Conservation (phyloP, 2,329 filamentous ascomycete species). For the Tolypocladium paradoxum region DNA sequence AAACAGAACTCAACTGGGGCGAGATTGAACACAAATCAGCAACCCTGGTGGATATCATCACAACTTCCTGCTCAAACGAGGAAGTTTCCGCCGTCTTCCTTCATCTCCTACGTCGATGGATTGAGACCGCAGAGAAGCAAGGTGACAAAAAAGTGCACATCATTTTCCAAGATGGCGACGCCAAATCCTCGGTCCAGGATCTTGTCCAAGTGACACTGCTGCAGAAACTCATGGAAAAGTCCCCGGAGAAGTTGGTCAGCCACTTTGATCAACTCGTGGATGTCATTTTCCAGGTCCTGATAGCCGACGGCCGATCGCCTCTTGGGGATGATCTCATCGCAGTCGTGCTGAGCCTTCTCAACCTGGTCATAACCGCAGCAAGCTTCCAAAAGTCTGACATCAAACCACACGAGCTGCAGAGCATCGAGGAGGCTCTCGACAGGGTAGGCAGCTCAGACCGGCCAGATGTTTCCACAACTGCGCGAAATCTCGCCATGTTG, state of each 20-base stretch:
- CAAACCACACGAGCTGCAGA: slow-evolving; percentile 27
- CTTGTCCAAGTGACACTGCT: slow-evolving; percentile 51
- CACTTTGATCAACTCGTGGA: slow-evolving; percentile 55
- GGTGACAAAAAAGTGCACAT: slow-evolving; percentile 13
- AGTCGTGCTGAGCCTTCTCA: slow-evolving; percentile 49
- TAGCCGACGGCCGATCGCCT: slow-evolving; percentile 28
- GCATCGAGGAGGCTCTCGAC: slow-evolving; percentile 38
- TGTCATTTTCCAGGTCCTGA: slow-evolving; percentile 50
- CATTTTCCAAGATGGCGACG: slow-evolving; percentile 17
- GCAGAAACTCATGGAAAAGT: slow-evolving; percentile 52
- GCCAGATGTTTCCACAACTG: slow-evolving; percentile 37
- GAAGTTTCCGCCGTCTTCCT: slow-evolving; percentile 53
- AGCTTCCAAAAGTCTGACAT: slow-evolving; percentile 41
- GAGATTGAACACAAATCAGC: slow-evolving; percentile 37
- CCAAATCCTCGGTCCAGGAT: slow-evolving; percentile 30
- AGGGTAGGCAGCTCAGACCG: slow-evolving; percentile 27
- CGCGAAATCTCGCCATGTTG: slow-evolving; percentile 43
- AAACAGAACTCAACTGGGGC: slow-evolving; percentile 25
- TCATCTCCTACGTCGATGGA: slow-evolving; percentile 46
- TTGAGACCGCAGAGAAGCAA: slow-evolving; percentile 23
- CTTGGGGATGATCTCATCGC: slow-evolving; percentile 37
- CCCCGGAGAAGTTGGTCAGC: slow-evolving; percentile 52
- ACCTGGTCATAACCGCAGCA: slow-evolving; percentile 46
- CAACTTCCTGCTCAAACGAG: slow-evolving; percentile 38
- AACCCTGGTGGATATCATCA: slow-evolving; percentile 38